Base-by-base conservation (phyloP, 495 filamentous ascomycete species). In the Platismatia glauca region DNA sequence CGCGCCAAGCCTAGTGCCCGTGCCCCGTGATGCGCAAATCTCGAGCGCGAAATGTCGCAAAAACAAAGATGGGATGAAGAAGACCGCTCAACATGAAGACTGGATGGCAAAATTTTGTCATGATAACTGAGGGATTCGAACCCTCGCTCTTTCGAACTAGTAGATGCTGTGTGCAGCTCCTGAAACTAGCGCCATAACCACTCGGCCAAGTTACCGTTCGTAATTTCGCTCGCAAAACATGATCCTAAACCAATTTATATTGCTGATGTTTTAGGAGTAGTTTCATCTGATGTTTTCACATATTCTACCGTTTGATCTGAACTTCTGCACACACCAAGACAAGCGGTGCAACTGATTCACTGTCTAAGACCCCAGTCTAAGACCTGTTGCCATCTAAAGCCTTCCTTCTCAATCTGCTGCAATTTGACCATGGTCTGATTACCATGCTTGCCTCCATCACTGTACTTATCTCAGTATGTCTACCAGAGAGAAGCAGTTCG, bases 151-250 rank as follows among this genome's bases (percentile, higher is more conserved):
- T 70, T 70, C 68, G 68, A 70, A 70, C 68, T 70, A 64, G 68
- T 70, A 70, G 43, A 62, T 52, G 31, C 43, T 65, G 62, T 38
- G 22, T 2, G 8, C 56, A 55, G 60, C 18, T 39, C 68, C 68
- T 70, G 68, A 70, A 70, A 70, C 68, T 64, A 70, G 68, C 68
- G 68, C 68, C 68, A 70, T 70, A 70, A 70, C 68, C 68, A 70
- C 68, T 70, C 50, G 50, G 50, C 50, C 50, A 53, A 53, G 50
- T 53, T 33, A 9, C 50, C 50, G 44, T 24, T n/a, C 7, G 43
- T n/a, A 22, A n/a, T 44, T n/a, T 44, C 39, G 16, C 7, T 12
- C 13, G 2, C 13, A 2, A 2, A 13, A 39, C 8, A 39, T 39
- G 38, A 8, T 39, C 13, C 38, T 39, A 16, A 15, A 16, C 13